These are phyloP conservation scores for Verticillium longisporum DNA, from an alignment of 2,329 filamentous ascomycete genomes.

Conservation along the genomic window DNA sequence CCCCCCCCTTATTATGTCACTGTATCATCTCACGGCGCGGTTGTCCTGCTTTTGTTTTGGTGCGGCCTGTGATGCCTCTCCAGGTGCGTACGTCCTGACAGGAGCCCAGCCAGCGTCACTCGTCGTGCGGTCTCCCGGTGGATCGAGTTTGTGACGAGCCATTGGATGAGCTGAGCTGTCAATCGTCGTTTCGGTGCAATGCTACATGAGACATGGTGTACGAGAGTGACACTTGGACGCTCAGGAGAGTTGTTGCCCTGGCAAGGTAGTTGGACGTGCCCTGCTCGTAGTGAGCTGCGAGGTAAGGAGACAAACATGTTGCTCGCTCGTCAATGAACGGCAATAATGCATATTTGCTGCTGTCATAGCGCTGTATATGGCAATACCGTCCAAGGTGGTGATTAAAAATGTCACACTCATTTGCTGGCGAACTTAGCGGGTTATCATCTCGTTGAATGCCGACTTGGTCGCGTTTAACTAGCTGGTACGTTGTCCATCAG, in stretches of 20 bases:
- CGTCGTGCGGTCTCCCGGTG: background rate
- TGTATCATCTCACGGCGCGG: background rate
- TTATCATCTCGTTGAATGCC: too few species aligned
- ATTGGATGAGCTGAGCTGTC: background rate
- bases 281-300: background rate
- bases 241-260: too few species aligned
- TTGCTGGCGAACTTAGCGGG: too few species aligned
- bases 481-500: background rate
- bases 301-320: too few species aligned
- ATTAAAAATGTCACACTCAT: too few species aligned
- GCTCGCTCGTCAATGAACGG: too few species aligned
- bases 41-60: background rate
- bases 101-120: background rate
- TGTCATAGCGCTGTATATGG: too few species aligned
- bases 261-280: background rate
- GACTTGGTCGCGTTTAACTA: background rate
- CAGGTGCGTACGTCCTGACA: background rate
- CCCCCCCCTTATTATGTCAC: background rate
- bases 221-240: background rate
- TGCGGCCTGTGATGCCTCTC: background rate
- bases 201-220: constrained; percentile 1
- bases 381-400: too few species aligned
- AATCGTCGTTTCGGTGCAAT: background rate
- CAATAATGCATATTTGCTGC: too few species aligned
- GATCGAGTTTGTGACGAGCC: background rate